Conservation (phyloP, 345 rosid genomes). For the Balakata baccata region DNA sequence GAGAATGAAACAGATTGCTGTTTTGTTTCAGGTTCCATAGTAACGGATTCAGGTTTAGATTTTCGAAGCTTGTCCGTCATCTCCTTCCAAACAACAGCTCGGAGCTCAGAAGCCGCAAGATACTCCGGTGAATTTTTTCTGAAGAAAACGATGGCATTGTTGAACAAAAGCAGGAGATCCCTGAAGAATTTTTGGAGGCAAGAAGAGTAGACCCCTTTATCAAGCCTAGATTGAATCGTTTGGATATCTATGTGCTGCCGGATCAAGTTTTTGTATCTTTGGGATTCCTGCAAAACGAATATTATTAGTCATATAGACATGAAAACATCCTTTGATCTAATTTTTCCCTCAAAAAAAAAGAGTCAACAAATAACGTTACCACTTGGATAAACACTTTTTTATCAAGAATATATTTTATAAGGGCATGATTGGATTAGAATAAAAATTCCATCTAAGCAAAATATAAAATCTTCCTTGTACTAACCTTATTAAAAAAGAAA, state of each 20-base stretch:
- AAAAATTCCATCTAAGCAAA: too few relatives aligned
- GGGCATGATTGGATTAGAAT: too few relatives aligned
- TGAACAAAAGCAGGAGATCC: constrained; percentile 58
- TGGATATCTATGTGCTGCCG: constrained; percentile 58
- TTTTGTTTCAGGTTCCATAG: constrained; percentile 20
- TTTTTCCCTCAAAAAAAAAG: too few relatives aligned
- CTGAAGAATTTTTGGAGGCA: constrained; percentile 42
- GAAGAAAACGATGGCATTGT: constrained; percentile 50
- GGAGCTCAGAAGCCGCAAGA: constrained; percentile 44
- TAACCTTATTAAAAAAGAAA: too few relatives aligned
- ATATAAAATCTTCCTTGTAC: too few relatives aligned
- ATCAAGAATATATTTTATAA: too few relatives aligned
- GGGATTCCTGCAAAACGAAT: constrained; percentile 44
- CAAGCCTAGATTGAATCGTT: constrained; percentile 41
- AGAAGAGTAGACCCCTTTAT: constrained; percentile 44
- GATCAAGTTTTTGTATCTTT: constrained; percentile 38
- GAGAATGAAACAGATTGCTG: constrained; percentile 3
- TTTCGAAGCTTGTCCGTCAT: constrained; percentile 33
- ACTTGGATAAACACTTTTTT: too few relatives aligned
- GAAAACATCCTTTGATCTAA: too few relatives aligned
- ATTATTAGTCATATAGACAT: neutral
- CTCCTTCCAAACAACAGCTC: constrained; percentile 40
- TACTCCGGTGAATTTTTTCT: constrained; percentile 42
- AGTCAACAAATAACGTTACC: too few relatives aligned
- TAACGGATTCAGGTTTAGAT: constrained; percentile 9